Base-by-base conservation (phyloP, 75 land plant species). In the Pinus tabuliformis region DNA sequence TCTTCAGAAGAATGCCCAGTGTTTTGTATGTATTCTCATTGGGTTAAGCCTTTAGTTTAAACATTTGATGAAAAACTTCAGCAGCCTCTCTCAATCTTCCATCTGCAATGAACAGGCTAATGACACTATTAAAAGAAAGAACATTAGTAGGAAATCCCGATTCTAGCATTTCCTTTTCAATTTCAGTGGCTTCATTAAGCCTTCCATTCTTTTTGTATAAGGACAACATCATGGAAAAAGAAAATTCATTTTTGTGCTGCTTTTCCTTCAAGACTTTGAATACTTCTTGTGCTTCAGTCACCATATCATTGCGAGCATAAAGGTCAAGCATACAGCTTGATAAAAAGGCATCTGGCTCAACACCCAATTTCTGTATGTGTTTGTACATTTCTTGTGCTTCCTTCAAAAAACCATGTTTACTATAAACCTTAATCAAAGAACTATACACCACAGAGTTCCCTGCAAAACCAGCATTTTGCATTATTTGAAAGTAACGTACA, bases 221-320 rank as follows among this genome's bases (percentile, higher is more conserved):
- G 63, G 81, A 84, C 79, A 96, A 45, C 91, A 93, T 91, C 81
- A 90, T 93, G n/a, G 89, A 87, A 72, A 66, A 93, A 5, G 96
- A 84, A 60, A 96, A 83, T 61, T 91, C 90, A 65, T 93, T 91
- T n/a, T 84, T 82, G 1, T 49, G 30, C 68, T 86, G 83, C 16
- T 73, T 84, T 58, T 59, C 56, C 78, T 79, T 80, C 77, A 95
- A 36, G 30, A 63, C 57, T 30, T 81, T 52, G 45, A 91, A 91
- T 28, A 85, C 52, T 12, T 79, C 82, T 73, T 86, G 85, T 30
- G 95, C 93, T 65, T 86, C 78, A 52, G 39, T 75, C 30, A 88
- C 76, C 91, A 91, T 86, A 6, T 76, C 74, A 22, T 76, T 73
- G 36, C 84, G 87, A 57, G 84, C 75, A 65, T 91, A 93, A 20